A percentile compares a stretch with the other conserved stretches of the same genome.
These are phyloP conservation scores for Deakozyma indianensis DNA, from an alignment of 805 yeast genomes.

Conservation along the genomic window DNA sequence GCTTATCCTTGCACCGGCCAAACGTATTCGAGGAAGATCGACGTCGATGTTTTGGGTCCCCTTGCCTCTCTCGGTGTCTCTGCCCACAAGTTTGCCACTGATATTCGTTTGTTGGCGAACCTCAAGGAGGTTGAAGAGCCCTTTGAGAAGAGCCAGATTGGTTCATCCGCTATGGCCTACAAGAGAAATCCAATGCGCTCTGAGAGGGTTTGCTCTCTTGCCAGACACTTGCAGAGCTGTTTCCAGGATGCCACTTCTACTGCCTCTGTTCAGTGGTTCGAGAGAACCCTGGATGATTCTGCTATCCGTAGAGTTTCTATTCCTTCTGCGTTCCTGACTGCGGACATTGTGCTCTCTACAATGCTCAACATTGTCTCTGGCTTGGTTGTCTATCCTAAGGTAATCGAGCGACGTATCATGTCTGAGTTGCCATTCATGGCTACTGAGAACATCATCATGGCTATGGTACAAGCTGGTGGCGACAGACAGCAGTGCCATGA, in stretches of 20 bases:
- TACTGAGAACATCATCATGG: conserved; percentile 97
- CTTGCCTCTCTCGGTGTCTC: conserved; percentile 90
- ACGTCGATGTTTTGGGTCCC: conserved; percentile 85
- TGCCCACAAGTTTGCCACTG: conserved; percentile 96
- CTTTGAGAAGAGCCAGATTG: conserved; percentile 95
- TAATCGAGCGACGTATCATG: conserved; percentile 87
- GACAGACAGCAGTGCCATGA: conserved; percentile 98
- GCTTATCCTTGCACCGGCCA: conserved; percentile 98
- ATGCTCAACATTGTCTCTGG: conserved; percentile 87
- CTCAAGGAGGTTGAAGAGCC: conserved; percentile 98
- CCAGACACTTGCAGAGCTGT: conserved; percentile 87
- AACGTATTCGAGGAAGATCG: conserved; percentile 97
- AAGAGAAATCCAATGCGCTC: conserved; percentile 99
- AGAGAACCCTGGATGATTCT: conserved; percentile 94
- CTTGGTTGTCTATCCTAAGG: conserved; percentile 95
- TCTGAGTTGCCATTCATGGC: conserved; percentile 99
- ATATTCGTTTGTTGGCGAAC: conserved; percentile 87
- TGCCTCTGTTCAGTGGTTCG: conserved; percentile 98
- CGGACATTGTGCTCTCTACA: conserved; percentile 84
- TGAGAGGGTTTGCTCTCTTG: conserved; percentile 96
- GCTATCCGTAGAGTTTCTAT: conserved; percentile 95
- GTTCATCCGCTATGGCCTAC: conserved; percentile 97
- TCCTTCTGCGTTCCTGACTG: conserved; percentile 93
- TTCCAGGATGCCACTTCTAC: conserved; percentile 92
- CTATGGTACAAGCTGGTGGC: conserved; percentile 96